Evolutionary conservation across 129 eudicot genomes (phyloP), one percentile per base, ranked within the genome.

Genomic region (Artemisia annua): DNA sequence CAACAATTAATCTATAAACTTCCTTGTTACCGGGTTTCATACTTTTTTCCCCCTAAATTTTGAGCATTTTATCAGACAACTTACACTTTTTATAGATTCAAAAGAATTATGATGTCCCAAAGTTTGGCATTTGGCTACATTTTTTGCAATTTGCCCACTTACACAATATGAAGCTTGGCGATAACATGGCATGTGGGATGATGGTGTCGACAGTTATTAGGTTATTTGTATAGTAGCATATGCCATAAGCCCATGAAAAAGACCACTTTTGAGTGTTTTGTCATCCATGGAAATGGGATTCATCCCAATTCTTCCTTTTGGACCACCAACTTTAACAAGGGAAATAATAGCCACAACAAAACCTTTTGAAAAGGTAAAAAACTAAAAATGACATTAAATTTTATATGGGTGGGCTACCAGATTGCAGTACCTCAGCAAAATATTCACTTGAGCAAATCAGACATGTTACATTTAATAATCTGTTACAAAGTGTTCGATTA

Each of bases 301-400:
- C 52, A 70, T 71, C 19, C 52, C 67, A 3, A 48, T 78, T 71
- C 50, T 54, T 70, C 19, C n/a, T 62, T 63, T 22, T 63, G 72
- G 77, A 53, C 82, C 81, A 70, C 80, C 63, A 68, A 69, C 80
- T 82, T 82, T 83, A 50, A 72, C 51, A 63, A 70, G 59, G 49
- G 15, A 39, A 59, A 12, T 48, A 0, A 16, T 19, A 63, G 43
- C 57, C 15, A 53, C 2, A 44, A 43, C 6, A 51, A 61, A 15
- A 19, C 24, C 22, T 20, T 20, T 0, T 20, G 22, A 20, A 48
- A 49, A 60, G 54, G 71, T 18, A 70, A 52, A 48, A 49, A 60
- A 48, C 66, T 18, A 70, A 52, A 62, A 11, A 15, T 77, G 50
- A 68, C 69, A 67, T 66, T 14, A 13, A 57, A 12, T 22, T 11